phyloP scores from a whole-genome alignment of 805 yeast genomes.

The Saccharomycopsis capsularis region DNA sequence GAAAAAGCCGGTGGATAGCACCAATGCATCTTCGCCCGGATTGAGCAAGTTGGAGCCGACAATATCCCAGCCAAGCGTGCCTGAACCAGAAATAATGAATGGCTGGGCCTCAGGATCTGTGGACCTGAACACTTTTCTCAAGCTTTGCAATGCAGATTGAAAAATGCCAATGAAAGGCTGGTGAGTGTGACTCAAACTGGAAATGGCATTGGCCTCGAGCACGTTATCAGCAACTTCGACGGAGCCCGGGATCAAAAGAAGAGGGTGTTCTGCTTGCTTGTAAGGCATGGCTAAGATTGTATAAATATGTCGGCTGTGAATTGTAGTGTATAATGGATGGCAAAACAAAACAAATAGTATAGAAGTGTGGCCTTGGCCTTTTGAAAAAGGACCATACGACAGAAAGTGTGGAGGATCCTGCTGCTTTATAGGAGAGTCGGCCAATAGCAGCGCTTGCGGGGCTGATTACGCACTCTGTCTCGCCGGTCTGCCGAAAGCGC shows the following conservation, averaged over 20 bases:
- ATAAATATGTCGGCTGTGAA: no score
- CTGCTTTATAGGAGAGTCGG: no score
- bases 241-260: constrained; percentile 75
- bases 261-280: constrained; percentile 20
- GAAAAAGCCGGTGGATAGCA: constrained; percentile 86
- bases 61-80: constrained; percentile 94
- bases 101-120: constrained; percentile 65
- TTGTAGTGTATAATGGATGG: no score
- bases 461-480: no score
- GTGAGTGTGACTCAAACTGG: constrained; percentile 84
- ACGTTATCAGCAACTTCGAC: constrained; percentile 78
- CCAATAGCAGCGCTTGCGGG: no score
- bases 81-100: constrained; percentile 79
- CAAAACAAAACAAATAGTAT: no score
- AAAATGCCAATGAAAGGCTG: constrained; percentile 75
- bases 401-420: no score
- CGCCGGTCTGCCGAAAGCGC: no score
- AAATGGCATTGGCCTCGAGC: constrained; percentile 70
- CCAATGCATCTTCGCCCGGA: constrained; percentile 52
- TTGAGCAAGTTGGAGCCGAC: constrained; percentile 68
- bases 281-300: no score
- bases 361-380: no score
- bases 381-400: no score
- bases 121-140: constrained; percentile 71
- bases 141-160: constrained; percentile 56